Evolutionary conservation across 805 yeast genomes (phyloP).

Genomic region (Cyberlindnera maritima): DNA sequence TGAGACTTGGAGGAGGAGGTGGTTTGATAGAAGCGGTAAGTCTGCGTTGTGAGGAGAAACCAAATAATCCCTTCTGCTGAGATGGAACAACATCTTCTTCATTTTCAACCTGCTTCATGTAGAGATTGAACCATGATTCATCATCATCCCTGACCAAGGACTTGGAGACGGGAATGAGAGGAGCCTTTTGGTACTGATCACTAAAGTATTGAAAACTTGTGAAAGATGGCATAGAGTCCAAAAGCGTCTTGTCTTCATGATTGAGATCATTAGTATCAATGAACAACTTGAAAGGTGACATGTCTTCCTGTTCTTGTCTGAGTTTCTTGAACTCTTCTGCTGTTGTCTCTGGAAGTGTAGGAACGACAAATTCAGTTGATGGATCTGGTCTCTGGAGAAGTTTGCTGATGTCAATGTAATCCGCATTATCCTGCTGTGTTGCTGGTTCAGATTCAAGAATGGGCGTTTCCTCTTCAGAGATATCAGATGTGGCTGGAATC

Average conservation of each 20-base stretch:
- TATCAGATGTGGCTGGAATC: conserved; percentile 2
- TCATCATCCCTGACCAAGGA: conserved; percentile 62
- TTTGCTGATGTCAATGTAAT: conserved; percentile 36
- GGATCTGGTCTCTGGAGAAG: conserved; percentile 35
- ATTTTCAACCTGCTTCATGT: conserved; percentile 48
- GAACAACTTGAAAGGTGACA: conserved; percentile 33
- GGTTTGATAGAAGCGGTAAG: conserved; percentile 67
- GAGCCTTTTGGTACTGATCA: conserved; percentile 28
- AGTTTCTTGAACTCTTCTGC: conserved; percentile 30
- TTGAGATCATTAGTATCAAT: conserved; percentile 31
- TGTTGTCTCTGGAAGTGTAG: conserved; percentile 16
- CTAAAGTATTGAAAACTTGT: conserved; percentile 30
- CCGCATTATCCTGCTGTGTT: neutral
- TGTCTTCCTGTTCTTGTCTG: conserved; percentile 3
- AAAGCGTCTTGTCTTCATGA: conserved; percentile 33
- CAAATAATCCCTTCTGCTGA: conserved; percentile 56
- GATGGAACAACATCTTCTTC: conserved; percentile 36
- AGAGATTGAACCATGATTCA: conserved; percentile 59
- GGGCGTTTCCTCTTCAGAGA: conserved; percentile 7
- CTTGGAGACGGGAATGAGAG: conserved; percentile 60
- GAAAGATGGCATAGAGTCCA: conserved; percentile 34
- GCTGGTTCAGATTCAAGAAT: conserved; percentile 1
- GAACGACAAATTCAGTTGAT: conserved; percentile 24
- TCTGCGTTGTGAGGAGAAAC: conserved; percentile 42
- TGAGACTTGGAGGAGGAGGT: conserved; percentile 85